These are phyloP conservation scores for Sporormia fimetaria DNA, from an alignment of 495 filamentous ascomycete genomes.

Conservation along the genomic window DNA sequence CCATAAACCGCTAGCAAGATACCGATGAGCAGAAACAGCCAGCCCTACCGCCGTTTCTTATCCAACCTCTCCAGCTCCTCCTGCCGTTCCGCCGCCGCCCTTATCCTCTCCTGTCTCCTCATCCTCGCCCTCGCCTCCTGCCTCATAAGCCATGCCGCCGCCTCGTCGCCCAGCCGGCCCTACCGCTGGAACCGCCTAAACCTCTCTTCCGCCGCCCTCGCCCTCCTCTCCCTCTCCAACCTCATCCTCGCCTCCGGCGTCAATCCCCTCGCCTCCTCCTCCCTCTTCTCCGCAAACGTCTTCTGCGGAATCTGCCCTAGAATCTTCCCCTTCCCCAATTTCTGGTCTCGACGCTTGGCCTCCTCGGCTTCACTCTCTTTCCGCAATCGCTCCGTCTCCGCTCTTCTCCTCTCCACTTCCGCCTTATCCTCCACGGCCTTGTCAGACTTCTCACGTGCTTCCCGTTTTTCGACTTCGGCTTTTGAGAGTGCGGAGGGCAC, in stretches of 20 bases:
- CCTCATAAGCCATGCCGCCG: too few relatives aligned
- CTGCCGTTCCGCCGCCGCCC: too few relatives aligned
- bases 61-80: too few relatives aligned
- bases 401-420: conserved; percentile 45
- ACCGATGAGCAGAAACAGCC: too few relatives aligned
- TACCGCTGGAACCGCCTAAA: conserved; percentile 56
- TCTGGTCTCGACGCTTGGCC: conserved; percentile 50
- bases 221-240: conserved; percentile 70
- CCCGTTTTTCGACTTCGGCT: conserved; percentile 54
- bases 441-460: conserved; percentile 47
- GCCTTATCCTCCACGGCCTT: conserved; percentile 39
- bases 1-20: too few relatives aligned
- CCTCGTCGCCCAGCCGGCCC: too few relatives aligned
- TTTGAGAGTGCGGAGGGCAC: conserved; percentile 60
- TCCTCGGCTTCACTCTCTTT: conserved; percentile 35
- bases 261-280: conserved; percentile 73
- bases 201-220: conserved; percentile 78
- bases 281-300: conserved; percentile 61
- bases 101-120: too few relatives aligned
- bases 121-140: too few relatives aligned
- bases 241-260: conserved; percentile 71
- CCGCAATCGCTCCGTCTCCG: conserved; percentile 32
- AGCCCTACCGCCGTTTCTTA: too few relatives aligned
- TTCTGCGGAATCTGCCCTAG: conserved; percentile 42
- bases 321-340: conserved; percentile 50